phyloP scores from a whole-genome alignment of 306 rosid genomes.

The Luffa aegyptiaca region DNA sequence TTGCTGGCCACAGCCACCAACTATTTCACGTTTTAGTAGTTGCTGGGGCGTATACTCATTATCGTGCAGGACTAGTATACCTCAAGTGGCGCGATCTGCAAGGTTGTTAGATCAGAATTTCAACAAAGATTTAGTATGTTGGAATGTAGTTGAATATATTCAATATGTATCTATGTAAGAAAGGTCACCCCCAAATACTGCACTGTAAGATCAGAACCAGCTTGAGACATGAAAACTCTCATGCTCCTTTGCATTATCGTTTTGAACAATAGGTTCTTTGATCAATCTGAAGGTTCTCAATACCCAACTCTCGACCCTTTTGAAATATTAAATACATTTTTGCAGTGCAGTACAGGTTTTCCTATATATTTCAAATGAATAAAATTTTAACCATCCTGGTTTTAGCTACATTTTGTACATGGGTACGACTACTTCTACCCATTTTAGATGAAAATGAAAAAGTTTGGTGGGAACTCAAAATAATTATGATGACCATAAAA shows the following conservation, averaged over 20 bases:
- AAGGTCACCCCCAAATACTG: background rate
- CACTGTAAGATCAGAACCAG: background rate
- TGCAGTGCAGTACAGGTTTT: background rate
- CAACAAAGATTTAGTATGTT: background rate
- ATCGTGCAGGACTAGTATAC: slow-evolving; percentile 84
- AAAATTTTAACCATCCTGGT: background rate
- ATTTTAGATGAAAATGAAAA: background rate
- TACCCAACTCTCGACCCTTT: background rate
- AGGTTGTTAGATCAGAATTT: slow-evolving; percentile 48
- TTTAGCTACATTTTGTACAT: background rate
- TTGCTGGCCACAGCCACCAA: slow-evolving; percentile 98
- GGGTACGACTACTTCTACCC: background rate
- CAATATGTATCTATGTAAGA: background rate
- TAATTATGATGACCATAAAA: too few relatives aligned
- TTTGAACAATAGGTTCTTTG: background rate
- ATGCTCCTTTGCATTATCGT: background rate
- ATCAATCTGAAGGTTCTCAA: background rate
- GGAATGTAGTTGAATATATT: slow-evolving; percentile 2
- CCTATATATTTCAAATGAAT: background rate
- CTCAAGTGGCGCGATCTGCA: slow-evolving; percentile 85
- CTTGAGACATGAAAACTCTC: background rate
- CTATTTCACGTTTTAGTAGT: slow-evolving; percentile 75
- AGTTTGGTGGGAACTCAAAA: background rate
- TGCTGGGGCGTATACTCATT: slow-evolving; percentile 90
- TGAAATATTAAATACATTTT: background rate